Evolutionary conservation across 306 rosid species (phyloP).

Genomic region (Lablab purpureus): DNA sequence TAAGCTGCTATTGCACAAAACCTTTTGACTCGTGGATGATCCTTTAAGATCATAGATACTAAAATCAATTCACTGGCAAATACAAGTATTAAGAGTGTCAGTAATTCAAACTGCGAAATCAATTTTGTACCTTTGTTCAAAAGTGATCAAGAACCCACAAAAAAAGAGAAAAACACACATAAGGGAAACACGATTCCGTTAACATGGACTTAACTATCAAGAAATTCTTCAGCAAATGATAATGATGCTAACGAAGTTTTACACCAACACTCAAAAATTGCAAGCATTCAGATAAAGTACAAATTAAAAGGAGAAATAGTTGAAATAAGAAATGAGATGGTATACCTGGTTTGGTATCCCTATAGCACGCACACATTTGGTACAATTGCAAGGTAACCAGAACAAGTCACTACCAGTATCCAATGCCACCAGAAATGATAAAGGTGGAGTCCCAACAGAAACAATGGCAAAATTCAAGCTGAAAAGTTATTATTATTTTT

Average conservation of each 20-base stretch:
- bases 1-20: no score
- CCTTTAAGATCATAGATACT: no score
- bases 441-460: conserved; percentile 83
- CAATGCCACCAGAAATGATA: conserved; percentile 82
- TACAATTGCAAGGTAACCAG: conserved; percentile 96
- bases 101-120: conserved; percentile 30
- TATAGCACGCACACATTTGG: conserved; percentile 53
- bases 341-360: conserved; percentile 48
- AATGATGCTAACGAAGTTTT: conserved; percentile 1
- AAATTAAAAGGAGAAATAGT: background rate
- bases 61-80: no score
- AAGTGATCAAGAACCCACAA: background rate
- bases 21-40: no score
- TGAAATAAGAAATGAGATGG: background rate
- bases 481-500: no score
- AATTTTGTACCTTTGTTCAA: conserved; percentile 25
- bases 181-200: background rate
- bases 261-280: background rate
- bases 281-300: background rate
- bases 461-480: conserved; percentile 91
- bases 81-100: conserved; percentile 42
- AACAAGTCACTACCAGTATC: conserved; percentile 95
- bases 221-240: no score
- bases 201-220: background rate
- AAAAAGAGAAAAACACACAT: background rate